These are phyloP conservation scores for Aplosporella prunicola DNA, from an alignment of 2,329 filamentous ascomycete genomes.

Conservation along the genomic window DNA sequence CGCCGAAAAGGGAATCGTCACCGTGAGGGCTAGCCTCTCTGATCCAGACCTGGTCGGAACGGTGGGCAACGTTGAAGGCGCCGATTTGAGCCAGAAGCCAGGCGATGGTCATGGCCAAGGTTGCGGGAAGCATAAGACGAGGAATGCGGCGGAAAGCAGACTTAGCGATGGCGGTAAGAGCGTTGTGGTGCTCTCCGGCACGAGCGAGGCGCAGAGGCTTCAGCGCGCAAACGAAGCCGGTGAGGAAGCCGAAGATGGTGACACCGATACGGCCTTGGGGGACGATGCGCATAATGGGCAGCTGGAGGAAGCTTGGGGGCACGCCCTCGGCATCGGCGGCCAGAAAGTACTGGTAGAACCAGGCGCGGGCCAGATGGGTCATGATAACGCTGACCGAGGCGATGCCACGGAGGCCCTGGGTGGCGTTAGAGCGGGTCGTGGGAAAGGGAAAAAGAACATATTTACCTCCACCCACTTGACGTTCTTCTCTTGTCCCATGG, in stretches of 20 bases:
- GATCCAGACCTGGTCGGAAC: conserved; percentile 44
- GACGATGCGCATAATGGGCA: conserved; percentile 46
- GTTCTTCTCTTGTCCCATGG: conserved; percentile 25
- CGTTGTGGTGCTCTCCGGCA: conserved; percentile 34
- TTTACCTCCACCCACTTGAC: conserved; percentile 34
- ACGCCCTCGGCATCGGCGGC: conserved; percentile 34
- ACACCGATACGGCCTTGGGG: conserved; percentile 47
- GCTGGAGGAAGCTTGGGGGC: conserved; percentile 39
- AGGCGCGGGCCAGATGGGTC: conserved; percentile 44
- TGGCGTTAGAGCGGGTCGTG: not conserved
- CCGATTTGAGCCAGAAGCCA: conserved; percentile 42
- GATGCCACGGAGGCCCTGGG: conserved; percentile 43
- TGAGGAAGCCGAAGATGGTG: conserved; percentile 48
- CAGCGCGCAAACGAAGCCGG: conserved; percentile 47
- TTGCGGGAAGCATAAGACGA: conserved; percentile 43
- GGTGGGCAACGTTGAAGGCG: conserved; percentile 39
- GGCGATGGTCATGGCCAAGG: conserved; percentile 42
- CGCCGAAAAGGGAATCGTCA: conserved; percentile 35
- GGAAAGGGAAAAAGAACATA: conserved; percentile 1
- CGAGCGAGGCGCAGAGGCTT: conserved; percentile 45
- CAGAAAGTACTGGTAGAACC: conserved; percentile 44
- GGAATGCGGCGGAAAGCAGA: conserved; percentile 46
- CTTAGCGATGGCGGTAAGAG: conserved; percentile 41
- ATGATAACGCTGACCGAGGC: conserved; percentile 45
- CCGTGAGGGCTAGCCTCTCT: conserved; percentile 40